Evolutionary conservation across 2,329 filamentous ascomycete genomes (phyloP).

Genomic region (Ophiocordyceps camponoti-floridani): DNA sequence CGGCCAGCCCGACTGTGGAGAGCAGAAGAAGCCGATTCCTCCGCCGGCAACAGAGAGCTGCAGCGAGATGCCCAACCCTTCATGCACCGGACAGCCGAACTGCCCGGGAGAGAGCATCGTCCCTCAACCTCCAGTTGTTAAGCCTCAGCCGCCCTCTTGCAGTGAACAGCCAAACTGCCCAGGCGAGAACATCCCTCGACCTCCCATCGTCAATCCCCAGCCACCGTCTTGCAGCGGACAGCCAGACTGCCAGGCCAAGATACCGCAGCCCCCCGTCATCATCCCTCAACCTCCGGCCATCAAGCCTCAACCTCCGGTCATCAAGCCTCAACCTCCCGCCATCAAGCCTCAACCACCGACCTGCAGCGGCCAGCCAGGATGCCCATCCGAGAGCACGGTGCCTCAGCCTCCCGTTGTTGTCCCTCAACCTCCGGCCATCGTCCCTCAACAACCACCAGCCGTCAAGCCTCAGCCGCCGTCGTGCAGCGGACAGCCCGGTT

Average conservation of each 20-base stretch:
- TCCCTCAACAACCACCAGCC: not conserved
- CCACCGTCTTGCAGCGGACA: not conserved
- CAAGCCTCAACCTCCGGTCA: not conserved
- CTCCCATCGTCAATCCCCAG: not conserved
- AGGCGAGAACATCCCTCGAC: not conserved
- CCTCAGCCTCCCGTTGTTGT: no score
- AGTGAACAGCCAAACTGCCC: not conserved
- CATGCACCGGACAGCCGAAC: not conserved
- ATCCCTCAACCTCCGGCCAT: not conserved
- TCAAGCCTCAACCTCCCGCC: not conserved
- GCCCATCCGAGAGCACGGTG: no score
- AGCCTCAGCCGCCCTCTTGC: not conserved
- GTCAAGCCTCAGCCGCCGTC: not conserved
- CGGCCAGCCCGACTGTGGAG: not conserved
- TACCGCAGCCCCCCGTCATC: not conserved
- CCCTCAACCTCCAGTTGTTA: not conserved
- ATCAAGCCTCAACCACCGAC: not conserved
- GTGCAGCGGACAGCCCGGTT: not conserved
- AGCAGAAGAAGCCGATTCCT: not conserved
- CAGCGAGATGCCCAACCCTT: not conserved
- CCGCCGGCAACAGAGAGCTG: not conserved
- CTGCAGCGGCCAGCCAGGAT: not conserved
- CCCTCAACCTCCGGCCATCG: no score
- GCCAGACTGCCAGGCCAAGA: not conserved
- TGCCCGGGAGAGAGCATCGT: not conserved